A percentile compares a stretch with the other conserved stretches of the same genome.
Conservation (phyloP, 108 stramenopile species). For the Nitzschia putrida region DNA sequence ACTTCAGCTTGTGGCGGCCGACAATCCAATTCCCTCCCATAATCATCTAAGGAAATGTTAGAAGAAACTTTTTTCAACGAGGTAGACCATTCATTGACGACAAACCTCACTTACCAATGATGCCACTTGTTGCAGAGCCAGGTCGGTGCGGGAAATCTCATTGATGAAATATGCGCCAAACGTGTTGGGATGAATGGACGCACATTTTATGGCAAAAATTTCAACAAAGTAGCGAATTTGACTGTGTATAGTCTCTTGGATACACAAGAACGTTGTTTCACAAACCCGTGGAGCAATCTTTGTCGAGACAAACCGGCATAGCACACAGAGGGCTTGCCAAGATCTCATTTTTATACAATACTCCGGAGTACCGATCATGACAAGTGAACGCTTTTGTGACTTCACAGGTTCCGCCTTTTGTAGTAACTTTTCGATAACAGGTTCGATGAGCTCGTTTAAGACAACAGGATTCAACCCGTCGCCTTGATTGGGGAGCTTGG, state of each 20-base stretch:
- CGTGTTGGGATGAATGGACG: constrained; percentile 49
- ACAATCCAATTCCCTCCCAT: constrained; percentile 76
- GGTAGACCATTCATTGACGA: too few relatives aligned
- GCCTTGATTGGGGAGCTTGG: constrained; percentile 55
- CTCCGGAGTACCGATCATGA: constrained; percentile 69
- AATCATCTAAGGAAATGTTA: constrained; percentile 54
- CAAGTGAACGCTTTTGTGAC: constrained; percentile 33
- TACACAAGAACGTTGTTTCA: constrained; percentile 45
- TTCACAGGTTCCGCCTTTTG: constrained; percentile 47
- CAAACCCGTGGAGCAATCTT: constrained; percentile 64
- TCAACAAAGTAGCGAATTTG: constrained; percentile 86
- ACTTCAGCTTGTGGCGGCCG: constrained; percentile 61
- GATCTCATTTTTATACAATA: constrained; percentile 71
- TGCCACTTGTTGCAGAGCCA: constrained; percentile 72
- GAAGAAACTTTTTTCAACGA: neutral
- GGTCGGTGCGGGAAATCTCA: constrained; percentile 63
- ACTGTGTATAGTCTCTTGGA: constrained; percentile 66
- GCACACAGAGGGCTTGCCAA: constrained; percentile 83
- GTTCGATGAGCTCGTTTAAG: constrained; percentile 57
- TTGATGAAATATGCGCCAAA: constrained; percentile 57
- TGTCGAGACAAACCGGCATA: constrained; percentile 67
- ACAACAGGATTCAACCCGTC: constrained; percentile 49
- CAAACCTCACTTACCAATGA: constrained; percentile 32
- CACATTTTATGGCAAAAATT: constrained; percentile 77
- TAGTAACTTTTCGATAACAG: constrained; percentile 58